Evolutionary conservation across 208 protist species (phyloP).

Genomic region (Tritrichomonas musculus): DNA sequence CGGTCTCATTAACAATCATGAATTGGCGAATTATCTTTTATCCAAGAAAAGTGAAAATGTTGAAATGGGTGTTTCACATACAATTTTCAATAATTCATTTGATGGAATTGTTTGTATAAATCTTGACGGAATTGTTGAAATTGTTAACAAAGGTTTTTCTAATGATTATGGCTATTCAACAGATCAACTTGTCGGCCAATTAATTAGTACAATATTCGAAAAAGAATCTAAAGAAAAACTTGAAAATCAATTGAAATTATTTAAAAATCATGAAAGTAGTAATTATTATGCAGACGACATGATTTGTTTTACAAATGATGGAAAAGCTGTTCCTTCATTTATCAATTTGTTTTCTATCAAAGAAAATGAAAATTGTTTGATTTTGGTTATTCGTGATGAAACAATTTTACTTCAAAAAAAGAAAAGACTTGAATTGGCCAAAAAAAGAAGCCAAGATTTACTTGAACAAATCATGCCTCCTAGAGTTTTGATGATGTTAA

Average conservation of each 20-base stretch:
- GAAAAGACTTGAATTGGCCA: background rate
- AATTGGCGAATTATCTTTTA: too few relatives aligned
- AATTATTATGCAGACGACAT: background rate
- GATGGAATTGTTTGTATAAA: background rate
- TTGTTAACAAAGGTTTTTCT: background rate
- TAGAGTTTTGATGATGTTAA: background rate
- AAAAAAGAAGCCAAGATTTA: background rate
- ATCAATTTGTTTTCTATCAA: background rate
- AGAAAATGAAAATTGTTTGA: background rate
- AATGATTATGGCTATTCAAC: background rate
- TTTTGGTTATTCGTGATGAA: background rate
- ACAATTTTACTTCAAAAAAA: background rate
- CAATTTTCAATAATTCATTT: background rate
- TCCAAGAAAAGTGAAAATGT: background rate
- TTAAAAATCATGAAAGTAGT: background rate
- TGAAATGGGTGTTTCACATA: background rate
- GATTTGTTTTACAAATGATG: background rate
- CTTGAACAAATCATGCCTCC: background rate
- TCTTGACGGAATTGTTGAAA: background rate
- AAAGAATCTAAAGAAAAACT: background rate
- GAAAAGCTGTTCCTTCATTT: background rate
- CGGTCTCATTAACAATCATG: too few relatives aligned
- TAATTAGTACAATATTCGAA: background rate
- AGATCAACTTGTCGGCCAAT: background rate
- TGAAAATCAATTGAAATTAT: background rate